Percentiles rank a stretch among this genome's conserved stretches.
Evolutionary conservation across 371 early-diverging fungal species (phyloP).

Genomic region (Phascolomyces articulosus): DNA sequence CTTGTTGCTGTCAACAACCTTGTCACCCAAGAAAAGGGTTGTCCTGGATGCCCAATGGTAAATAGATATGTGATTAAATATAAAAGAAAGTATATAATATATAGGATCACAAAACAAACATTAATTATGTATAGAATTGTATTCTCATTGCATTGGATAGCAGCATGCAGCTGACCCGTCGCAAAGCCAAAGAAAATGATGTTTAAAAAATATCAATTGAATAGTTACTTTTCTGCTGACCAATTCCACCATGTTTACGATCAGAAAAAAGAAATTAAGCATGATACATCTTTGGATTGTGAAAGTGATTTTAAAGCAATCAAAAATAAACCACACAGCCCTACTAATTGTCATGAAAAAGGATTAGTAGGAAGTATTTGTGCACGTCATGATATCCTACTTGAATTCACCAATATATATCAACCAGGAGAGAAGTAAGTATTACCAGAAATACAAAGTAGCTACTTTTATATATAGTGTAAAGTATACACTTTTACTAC

Average conservation of each 20-base stretch:
- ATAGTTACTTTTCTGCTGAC: background rate
- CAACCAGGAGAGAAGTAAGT: slow-evolving; percentile 1
- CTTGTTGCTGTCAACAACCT: background rate
- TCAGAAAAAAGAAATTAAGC: background rate
- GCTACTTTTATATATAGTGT: background rate
- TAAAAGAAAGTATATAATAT: background rate
- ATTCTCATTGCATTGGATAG: background rate
- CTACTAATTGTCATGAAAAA: background rate
- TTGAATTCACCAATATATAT: slow-evolving; percentile 2
- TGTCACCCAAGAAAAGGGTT: background rate
- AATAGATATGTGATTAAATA: too few relatives aligned
- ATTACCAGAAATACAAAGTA: background rate
- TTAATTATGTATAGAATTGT: background rate
- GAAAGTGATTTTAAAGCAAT: background rate
- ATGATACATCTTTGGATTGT: background rate
- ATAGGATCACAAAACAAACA: background rate
- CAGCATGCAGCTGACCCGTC: background rate
- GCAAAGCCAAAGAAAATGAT: background rate
- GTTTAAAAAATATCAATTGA: background rate
- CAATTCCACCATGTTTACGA: background rate
- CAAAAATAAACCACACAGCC: background rate
- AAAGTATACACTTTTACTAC: slow-evolving; percentile 1
- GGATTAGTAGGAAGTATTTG: slow-evolving; percentile 5
- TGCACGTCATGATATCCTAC: slow-evolving; percentile 12
- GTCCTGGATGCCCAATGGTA: background rate